These are phyloP conservation scores for Phytophthora podocarpi DNA, from an alignment of 352 stramenopile genomes.

Conservation along the genomic window DNA sequence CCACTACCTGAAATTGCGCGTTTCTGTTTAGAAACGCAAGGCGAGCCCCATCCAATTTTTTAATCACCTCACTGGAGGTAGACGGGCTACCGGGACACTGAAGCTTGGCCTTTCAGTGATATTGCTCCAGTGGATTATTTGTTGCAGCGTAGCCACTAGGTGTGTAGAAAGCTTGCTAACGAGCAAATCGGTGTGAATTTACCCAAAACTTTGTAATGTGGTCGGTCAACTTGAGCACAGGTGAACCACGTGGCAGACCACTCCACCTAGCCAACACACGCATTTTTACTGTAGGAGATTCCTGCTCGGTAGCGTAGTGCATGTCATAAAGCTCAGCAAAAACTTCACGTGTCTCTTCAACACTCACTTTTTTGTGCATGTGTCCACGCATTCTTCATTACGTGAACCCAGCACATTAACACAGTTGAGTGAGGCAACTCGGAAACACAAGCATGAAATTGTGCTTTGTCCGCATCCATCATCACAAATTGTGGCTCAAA, in stretches of 20 bases:
- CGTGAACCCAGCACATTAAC: conserved; percentile 7
- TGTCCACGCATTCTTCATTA: conserved; percentile 1
- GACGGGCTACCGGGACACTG: neutral
- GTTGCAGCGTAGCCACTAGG: neutral
- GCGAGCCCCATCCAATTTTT: neutral
- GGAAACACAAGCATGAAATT: neutral
- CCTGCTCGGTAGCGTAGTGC: neutral
- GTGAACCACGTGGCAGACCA: neutral
- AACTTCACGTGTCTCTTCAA: neutral
- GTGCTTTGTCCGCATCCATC: conserved; percentile 4
- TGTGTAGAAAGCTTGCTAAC: conserved; percentile 1
- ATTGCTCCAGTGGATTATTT: neutral
- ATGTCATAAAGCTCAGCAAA: conserved; percentile 8
- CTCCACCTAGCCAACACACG: neutral
- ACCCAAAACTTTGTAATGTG: conserved; percentile 5
- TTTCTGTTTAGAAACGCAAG: conserved; percentile 2
- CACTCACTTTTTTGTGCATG: neutral
- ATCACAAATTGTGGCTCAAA: conserved; percentile 6
- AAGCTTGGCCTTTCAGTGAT: neutral
- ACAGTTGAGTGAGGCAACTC: neutral
- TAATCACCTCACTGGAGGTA: conserved; percentile 1
- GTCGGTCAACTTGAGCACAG: neutral
- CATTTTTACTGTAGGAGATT: neutral
- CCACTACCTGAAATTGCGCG: neutral
- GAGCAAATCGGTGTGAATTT: neutral